Base-by-base conservation (phyloP, 495 filamentous ascomycete genomes). In the Aspergillus steynii region DNA sequence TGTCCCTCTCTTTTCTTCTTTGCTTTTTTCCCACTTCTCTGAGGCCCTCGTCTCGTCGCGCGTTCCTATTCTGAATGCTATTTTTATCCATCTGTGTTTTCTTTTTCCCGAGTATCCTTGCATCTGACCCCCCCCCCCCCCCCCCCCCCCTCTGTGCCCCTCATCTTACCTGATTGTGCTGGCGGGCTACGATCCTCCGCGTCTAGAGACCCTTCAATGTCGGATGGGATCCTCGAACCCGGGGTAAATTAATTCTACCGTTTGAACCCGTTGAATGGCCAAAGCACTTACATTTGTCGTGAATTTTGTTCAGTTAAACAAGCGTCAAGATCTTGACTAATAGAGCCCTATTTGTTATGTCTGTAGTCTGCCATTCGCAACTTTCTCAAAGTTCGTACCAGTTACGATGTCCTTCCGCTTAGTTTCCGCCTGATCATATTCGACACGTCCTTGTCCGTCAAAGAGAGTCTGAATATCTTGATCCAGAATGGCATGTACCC, bases 341-440 rank as follows among this genome's bases (percentile, higher is more conserved):
- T 63, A 59, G 58, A 67, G 55, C 63, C 61, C 61, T 64, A 61
- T 60, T 28, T 46, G 12, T 59, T 34, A n/a, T 59, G 50, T 59
- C 54, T 60, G 55, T 75, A 97, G 93, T 85, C 86, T 79, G 88
- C 89, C 59, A 91, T 99, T 71, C 89, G 95, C 74, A 91, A 96
- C 66, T 99, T 99, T 80, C 85, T 99, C 67, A 97, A 94, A 75
- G 90, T 96, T 62, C 89, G 95, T 64, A 97, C 89, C 42, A 97
- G 93, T 70, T 98, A 99, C 82, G 95, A 99, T 77, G 96, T 99
- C 63, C 85, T 99, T 27, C 95, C 95, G n/a, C 86, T 99, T 53
- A 97, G 93, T 61, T 99, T 95, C 77, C 89, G 95, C 58, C 87
- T 99, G 55, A 93, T 99, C 70, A 86, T 98, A 56, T 90, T 99